phyloP scores from a whole-genome alignment of 2,329 filamentous ascomycete genomes.

The Aspergillus japonicus region DNA sequence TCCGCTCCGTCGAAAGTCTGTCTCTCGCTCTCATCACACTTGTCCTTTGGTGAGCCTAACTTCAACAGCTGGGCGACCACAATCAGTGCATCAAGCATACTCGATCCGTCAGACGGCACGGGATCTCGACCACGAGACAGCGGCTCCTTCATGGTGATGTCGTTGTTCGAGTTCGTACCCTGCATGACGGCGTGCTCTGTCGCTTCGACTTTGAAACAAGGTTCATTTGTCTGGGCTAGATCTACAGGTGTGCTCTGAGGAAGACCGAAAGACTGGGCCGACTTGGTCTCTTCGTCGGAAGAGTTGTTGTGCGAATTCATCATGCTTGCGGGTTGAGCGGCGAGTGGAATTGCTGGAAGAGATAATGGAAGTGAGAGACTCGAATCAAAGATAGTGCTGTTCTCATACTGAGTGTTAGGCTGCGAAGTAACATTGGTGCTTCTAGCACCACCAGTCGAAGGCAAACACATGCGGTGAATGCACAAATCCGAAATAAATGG shows the following conservation, averaged over 20 bases:
- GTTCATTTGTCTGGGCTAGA: too few species aligned
- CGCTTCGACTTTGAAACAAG: too few species aligned
- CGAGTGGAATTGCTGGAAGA: background rate
- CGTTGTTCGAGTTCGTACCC: too few species aligned
- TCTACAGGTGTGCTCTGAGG: too few species aligned
- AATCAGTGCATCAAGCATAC: constrained; percentile 33
- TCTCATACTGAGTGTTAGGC: too few species aligned
- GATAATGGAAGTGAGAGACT: too few species aligned
- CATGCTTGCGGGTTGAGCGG: background rate
- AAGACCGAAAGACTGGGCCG: too few species aligned
- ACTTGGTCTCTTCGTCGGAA: background rate
- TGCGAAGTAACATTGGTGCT: too few species aligned
- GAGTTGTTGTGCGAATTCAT: background rate
- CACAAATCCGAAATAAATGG: background rate
- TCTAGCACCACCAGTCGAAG: background rate
- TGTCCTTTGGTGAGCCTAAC: constrained; percentile 37
- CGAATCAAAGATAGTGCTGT: too few species aligned
- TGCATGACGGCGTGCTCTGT: too few species aligned
- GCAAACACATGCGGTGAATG: background rate
- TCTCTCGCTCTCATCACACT: constrained; percentile 15
- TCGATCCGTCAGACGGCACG: constrained; percentile 23
- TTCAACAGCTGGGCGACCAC: constrained; percentile 38
- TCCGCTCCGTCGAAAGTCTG: constrained; percentile 18
- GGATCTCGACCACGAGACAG: constrained; percentile 31
- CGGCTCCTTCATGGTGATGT: background rate